Evolutionary conservation across 2,329 filamentous ascomycete genomes (phyloP).

Genomic region (Curvularia eragrostidis): DNA sequence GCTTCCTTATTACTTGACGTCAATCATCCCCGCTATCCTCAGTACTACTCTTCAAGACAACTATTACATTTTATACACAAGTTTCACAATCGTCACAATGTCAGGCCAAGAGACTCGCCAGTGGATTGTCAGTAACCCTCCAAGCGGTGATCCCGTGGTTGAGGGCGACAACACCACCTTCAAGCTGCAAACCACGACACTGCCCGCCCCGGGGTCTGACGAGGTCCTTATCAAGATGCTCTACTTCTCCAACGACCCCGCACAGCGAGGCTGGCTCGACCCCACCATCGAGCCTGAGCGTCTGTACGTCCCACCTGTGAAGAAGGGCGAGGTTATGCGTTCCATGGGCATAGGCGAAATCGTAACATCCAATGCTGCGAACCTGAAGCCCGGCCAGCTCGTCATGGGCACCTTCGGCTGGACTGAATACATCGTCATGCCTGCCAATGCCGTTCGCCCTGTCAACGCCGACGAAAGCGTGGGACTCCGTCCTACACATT

Average conservation of each 20-base stretch:
- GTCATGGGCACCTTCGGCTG: constrained; percentile 65
- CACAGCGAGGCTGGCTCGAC: constrained; percentile 53
- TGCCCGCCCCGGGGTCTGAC: constrained; percentile 47
- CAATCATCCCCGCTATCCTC: neutral
- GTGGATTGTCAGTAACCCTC: constrained; percentile 55
- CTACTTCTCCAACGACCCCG: constrained; percentile 61
- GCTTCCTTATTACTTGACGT: neutral
- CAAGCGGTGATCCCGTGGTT: constrained; percentile 46
- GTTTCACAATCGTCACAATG: constrained; percentile 26
- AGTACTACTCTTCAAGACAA: neutral
- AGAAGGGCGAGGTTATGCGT: constrained; percentile 65
- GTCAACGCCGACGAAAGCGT: constrained; percentile 39
- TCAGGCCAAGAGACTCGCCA: constrained; percentile 48
- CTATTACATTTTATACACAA: neutral
- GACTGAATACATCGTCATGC: constrained; percentile 68
- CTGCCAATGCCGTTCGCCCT: constrained; percentile 43
- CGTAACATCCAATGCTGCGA: constrained; percentile 62
- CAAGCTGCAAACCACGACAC: constrained; percentile 44
- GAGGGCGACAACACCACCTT: constrained; percentile 51
- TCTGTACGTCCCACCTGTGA: constrained; percentile 56
- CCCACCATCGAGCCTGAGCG: constrained; percentile 48
- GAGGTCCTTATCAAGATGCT: constrained; percentile 57
- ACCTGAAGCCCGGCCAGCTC: constrained; percentile 63
- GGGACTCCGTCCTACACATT: constrained; percentile 53
- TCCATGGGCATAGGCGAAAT: constrained; percentile 66